These are phyloP conservation scores for Alternaria novae-zelandiae DNA, from an alignment of 2,329 filamentous ascomycete genomes.

Conservation along the genomic window DNA sequence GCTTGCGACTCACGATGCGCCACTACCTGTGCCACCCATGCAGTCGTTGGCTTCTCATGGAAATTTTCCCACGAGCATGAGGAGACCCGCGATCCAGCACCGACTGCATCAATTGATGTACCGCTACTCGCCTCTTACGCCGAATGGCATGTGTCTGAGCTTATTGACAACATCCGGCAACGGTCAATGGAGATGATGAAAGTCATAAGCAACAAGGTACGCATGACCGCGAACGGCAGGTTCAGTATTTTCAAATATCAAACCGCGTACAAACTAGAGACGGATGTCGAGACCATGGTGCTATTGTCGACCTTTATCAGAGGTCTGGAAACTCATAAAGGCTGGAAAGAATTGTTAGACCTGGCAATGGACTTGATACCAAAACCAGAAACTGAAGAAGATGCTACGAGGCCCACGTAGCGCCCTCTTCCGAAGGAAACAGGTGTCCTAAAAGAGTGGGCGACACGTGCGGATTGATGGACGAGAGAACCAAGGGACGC, in stretches of 20 bases:
- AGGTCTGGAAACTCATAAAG: background rate
- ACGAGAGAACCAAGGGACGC: background rate
- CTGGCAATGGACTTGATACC: background rate
- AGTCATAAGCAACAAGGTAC: background rate
- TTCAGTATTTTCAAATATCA: fast-evolving
- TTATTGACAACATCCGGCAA: background rate
- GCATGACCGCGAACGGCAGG: background rate
- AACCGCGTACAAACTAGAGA: background rate
- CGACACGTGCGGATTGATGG: background rate
- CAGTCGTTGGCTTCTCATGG: background rate
- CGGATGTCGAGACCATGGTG: background rate
- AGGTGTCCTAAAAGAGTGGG: background rate
- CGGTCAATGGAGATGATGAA: background rate
- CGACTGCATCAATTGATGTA: background rate
- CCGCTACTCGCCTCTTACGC: background rate
- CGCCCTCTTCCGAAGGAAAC: background rate
- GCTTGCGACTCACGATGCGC: background rate
- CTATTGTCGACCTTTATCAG: background rate
- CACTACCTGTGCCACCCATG: background rate
- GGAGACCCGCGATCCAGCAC: fast-evolving
- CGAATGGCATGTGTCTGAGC: background rate
- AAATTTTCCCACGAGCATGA: fast-evolving
- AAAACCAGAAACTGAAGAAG: background rate
- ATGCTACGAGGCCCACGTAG: background rate
- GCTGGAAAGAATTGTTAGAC: background rate